Evolutionary conservation across 2,329 filamentous ascomycete genomes (phyloP).

Genomic region (Lasiodiplodia theobromae): DNA sequence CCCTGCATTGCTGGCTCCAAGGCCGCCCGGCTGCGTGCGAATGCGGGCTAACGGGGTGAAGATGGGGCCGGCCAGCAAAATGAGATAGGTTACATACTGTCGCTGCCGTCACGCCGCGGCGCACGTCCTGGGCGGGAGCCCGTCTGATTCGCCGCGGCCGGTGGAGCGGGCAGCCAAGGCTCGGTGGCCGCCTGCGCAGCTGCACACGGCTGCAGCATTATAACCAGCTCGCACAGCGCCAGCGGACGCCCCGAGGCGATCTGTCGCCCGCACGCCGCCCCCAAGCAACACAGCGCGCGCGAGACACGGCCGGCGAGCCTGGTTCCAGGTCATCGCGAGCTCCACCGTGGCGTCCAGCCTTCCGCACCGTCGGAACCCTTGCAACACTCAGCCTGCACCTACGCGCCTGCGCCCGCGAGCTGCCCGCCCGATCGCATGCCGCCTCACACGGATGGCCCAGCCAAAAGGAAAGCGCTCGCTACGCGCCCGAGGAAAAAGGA

Average conservation of each 20-base stretch:
- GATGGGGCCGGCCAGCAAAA: conserved; percentile 23
- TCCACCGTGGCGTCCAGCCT: conserved; percentile 25
- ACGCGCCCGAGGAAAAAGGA: conserved; percentile 28
- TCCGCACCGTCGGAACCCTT: conserved; percentile 27
- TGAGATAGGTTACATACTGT: conserved; percentile 28
- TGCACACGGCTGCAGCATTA: conserved; percentile 26
- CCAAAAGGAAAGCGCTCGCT: conserved; percentile 26
- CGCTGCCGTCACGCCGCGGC: conserved; percentile 22
- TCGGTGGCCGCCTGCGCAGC: conserved; percentile 19
- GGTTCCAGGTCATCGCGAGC: conserved; percentile 29
- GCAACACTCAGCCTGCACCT: conserved; percentile 25
- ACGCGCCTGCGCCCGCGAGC: conserved; percentile 18
- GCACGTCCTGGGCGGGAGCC: conserved; percentile 10
- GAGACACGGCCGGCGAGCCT: conserved; percentile 24
- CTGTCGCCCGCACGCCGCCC: conserved; percentile 21
- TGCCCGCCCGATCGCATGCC: conserved; percentile 30
- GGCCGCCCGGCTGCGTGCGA: background rate
- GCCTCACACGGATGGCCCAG: conserved; percentile 27
- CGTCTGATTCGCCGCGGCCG: conserved; percentile 20
- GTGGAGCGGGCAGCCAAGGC: conserved; percentile 25
- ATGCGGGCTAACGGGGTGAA: background rate
- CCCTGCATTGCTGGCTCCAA: conserved; percentile 15
- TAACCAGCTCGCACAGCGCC: conserved; percentile 25
- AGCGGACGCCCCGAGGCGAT: conserved; percentile 22
- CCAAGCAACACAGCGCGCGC: conserved; percentile 25